Evolutionary conservation across 495 filamentous ascomycete genomes (phyloP), one percentile per base, ranked within the genome.

Genomic region (Aspergillus diversus): DNA sequence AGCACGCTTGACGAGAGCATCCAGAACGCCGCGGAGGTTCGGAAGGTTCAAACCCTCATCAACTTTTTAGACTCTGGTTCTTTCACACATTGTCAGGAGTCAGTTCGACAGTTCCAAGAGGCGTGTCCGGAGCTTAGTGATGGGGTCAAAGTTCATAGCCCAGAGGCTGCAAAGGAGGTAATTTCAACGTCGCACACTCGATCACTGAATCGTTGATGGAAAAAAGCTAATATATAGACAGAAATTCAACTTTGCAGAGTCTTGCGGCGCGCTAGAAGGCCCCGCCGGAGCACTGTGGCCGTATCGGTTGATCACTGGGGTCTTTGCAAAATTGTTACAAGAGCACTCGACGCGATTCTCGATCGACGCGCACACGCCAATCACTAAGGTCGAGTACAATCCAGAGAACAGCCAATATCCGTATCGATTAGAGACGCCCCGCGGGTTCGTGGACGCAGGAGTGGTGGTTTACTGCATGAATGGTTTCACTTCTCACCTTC

Each of bases 401-500:
- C 16, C 46, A 8, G 33, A 3, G 16, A 47, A 8, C 8, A 50
- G 12, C 34, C 13, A 60, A 55, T 53, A 53, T 53, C 16, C 63
- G 46, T 63, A 76, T 63, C 50, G 76, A 4, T 69, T 93, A 5
- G 71, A 82, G 16, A 96, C 92, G 0, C 72, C 77, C 0, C 81
- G 89, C 7, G 92, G 92, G 9, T 77, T 63, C 1, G 79, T 94
- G 61, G 57, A 57, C 0, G 71, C 91, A 0, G 71, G 73, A 0
- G 80, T 87, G 53, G 81, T 96, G 21, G 80, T 96, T 5, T 83
- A 96, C 46, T 87, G 89, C 8, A 93, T 90, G 0, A 96, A 97
- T 63, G 92, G 77, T 4, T 91, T 92, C 63, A 92, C 89, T 0
- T 86, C 86, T 0, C 81, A 89, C 62, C 79, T 96, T 3, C 78